Evolutionary conservation across 2,329 filamentous ascomycete species (phyloP).

Genomic region (Microsporum canis): DNA sequence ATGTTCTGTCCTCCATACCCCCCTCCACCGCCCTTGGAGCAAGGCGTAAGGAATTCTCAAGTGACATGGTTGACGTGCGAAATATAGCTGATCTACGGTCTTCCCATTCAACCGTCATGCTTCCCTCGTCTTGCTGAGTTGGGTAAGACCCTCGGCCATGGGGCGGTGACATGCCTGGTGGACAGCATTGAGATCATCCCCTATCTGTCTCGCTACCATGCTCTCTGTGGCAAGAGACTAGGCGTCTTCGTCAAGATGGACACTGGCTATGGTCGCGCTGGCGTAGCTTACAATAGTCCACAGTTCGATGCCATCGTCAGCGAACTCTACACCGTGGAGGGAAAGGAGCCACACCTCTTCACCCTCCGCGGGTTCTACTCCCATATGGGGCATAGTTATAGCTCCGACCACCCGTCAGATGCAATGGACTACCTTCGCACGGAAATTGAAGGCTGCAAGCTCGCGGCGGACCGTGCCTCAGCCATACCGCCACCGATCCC

Average conservation of each 20-base stretch:
- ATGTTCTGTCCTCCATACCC: background rate
- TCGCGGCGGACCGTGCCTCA: slow-evolving; percentile 17
- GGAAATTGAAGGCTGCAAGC: slow-evolving; percentile 44
- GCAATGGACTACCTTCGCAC: slow-evolving; percentile 48
- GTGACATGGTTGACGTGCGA: background rate
- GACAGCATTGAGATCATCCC: slow-evolving; percentile 54
- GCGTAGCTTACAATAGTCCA: slow-evolving; percentile 43
- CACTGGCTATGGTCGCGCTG: slow-evolving; percentile 58
- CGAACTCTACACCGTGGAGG: slow-evolving; percentile 15
- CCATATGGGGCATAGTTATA: slow-evolving; percentile 63
- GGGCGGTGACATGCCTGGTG: slow-evolving; percentile 51
- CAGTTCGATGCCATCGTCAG: slow-evolving; percentile 20
- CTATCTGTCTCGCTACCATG: slow-evolving; percentile 35
- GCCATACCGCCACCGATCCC: background rate
- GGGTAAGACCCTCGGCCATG: slow-evolving; percentile 43
- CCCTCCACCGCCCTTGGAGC: background rate
- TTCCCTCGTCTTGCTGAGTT: slow-evolving; percentile 51
- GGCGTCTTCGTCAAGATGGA: slow-evolving; percentile 63
- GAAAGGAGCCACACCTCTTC: slow-evolving; percentile 18
- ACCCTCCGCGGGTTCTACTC: slow-evolving; percentile 55
- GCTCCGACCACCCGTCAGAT: slow-evolving; percentile 40
- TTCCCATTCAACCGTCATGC: slow-evolving; percentile 54
- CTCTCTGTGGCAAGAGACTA: slow-evolving; percentile 31
- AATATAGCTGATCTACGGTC: slow-evolving; percentile 49
- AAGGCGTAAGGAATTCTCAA: background rate